Conservation (phyloP, 2,329 filamentous ascomycete genomes). For the Peltaster fructicola region DNA sequence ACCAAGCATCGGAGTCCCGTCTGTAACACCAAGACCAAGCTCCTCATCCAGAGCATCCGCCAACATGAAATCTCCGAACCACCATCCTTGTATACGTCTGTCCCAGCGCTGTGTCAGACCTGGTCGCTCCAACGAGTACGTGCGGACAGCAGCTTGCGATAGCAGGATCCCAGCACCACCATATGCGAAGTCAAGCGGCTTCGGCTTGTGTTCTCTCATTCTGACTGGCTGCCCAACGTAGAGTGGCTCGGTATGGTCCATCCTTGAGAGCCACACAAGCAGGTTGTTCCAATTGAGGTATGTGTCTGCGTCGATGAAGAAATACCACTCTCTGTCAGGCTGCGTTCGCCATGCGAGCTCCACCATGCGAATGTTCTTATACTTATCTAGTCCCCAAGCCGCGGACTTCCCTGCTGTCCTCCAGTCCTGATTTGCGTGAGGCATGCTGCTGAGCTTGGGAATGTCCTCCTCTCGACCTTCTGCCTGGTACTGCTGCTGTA, state of each 20-base stretch:
- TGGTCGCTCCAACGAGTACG: constrained; percentile 4
- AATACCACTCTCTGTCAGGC: constrained; percentile 31
- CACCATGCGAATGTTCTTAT: constrained; percentile 37
- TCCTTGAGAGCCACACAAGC: constrained; percentile 28
- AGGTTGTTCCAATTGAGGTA: constrained; percentile 25
- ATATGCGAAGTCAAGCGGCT: constrained; percentile 8
- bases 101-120: constrained; percentile 11
- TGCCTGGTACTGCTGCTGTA: constrained; percentile 9
- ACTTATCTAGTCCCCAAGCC: constrained; percentile 35
- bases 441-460: constrained; percentile 4
- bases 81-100: constrained; percentile 6
- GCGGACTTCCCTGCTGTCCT: constrained; percentile 6
- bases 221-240: constrained; percentile 29
- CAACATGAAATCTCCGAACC: constrained; percentile 12
- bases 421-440: constrained; percentile 5
- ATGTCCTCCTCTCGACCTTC: constrained; percentile 8
- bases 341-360: constrained; percentile 25
- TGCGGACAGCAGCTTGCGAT: constrained; percentile 9
- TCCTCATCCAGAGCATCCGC: constrained; percentile 11
- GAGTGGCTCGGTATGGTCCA: constrained; percentile 23
- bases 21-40: constrained; percentile 8
- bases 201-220: constrained; percentile 2
- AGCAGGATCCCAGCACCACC: constrained; percentile 13
- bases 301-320: constrained; percentile 37
- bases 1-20: constrained; percentile 9